Conservation (phyloP, 345 rosid species). For the Moringa oleifera region DNA sequence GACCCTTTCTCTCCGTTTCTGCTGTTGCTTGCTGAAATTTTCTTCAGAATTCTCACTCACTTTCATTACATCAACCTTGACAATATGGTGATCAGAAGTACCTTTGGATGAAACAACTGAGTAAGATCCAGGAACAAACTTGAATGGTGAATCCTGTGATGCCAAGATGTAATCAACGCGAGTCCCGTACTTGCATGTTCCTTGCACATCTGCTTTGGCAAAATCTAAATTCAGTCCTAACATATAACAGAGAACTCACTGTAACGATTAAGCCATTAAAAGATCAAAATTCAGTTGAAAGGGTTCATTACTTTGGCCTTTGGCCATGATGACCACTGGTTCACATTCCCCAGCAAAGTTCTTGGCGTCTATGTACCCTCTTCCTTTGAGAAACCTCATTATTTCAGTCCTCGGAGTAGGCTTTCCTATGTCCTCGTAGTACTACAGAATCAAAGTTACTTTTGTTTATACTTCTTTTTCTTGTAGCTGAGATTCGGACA, state of each 20-base stretch:
- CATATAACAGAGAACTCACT: not conserved
- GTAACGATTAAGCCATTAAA: not conserved
- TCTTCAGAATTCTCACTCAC: constrained; percentile 21
- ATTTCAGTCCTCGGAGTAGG: constrained; percentile 79
- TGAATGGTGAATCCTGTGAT: constrained; percentile 54
- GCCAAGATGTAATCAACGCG: constrained; percentile 74
- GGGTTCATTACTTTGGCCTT: constrained; percentile 70
- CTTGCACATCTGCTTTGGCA: constrained; percentile 64
- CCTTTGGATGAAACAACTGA: constrained; percentile 84
- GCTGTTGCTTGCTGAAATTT: constrained; percentile 18
- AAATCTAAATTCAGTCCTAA: not conserved
- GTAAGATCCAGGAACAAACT: constrained; percentile 74
- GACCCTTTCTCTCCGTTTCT: constrained; percentile 36
- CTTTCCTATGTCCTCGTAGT: constrained; percentile 80
- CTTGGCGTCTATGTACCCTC: constrained; percentile 66
- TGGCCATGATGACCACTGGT: constrained; percentile 89
- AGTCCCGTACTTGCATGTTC: constrained; percentile 96
- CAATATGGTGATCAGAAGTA: constrained; percentile 94
- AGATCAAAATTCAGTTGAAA: not conserved
- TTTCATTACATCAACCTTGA: constrained; percentile 63
- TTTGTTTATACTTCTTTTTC: no score
- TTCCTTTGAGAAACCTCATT: constrained; percentile 54
- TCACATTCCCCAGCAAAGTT: constrained; percentile 83
- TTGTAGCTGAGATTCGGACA: no score
- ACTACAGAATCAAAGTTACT: no score